Conservation (phyloP, 306 rosid species). For the Fragaria iinumae region DNA sequence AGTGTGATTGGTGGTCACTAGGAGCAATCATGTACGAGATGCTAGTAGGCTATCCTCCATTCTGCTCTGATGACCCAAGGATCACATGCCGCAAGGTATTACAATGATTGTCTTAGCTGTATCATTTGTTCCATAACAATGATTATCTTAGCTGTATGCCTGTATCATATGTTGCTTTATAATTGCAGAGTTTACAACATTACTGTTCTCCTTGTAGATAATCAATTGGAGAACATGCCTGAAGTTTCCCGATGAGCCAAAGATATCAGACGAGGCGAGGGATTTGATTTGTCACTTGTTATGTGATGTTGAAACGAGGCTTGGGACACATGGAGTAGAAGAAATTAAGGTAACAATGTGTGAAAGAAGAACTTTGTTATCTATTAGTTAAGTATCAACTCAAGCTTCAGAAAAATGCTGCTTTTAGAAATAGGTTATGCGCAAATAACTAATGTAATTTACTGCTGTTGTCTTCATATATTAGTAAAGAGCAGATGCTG, state of each 20-base stretch:
- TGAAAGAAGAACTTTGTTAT: conserved; percentile 19
- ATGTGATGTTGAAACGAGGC: conserved; percentile 89
- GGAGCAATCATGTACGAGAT: conserved; percentile 99
- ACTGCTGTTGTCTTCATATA: not conserved
- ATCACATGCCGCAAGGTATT: conserved; percentile 95
- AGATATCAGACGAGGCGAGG: conserved; percentile 77
- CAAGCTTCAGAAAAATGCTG: conserved; percentile 9
- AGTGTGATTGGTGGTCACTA: conserved; percentile 99
- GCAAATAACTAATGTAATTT: not conserved
- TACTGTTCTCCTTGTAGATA: conserved; percentile 47
- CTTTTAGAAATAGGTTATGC: not conserved
- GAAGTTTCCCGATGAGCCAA: conserved; percentile 92
- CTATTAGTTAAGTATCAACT: conserved; percentile 1
- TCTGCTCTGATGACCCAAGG: conserved; percentile 99
- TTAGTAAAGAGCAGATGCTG: not conserved
- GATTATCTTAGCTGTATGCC: conserved; percentile 16
- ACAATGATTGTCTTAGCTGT: conserved; percentile 20
- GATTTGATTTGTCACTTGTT: conserved; percentile 80
- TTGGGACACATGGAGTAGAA: conserved; percentile 87
- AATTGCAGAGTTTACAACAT: conserved; percentile 11
- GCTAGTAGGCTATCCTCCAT: conserved; percentile 97
- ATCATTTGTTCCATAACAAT: conserved; percentile 18
- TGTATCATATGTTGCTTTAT: conserved; percentile 18
- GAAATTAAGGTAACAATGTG: conserved; percentile 78
- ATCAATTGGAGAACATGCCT: conserved; percentile 95